Base-by-base conservation (phyloP, 495 filamentous ascomycete species). In the Aspergillus asperescens region DNA sequence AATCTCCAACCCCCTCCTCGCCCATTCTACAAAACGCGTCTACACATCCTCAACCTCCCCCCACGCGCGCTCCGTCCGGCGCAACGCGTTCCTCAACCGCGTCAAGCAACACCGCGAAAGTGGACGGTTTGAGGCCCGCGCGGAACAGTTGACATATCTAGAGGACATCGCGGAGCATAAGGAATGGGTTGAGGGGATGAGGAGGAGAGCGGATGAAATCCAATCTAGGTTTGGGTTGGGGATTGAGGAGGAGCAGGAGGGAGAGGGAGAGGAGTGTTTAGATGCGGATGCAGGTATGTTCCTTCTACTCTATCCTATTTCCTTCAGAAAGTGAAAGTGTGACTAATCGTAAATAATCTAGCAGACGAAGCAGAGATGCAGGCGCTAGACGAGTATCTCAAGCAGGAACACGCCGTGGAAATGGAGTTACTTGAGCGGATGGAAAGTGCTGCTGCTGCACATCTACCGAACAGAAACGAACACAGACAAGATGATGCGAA, bases 41-140 rank as follows among this genome's bases (percentile, higher is more conserved):
- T 46, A 31, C 37, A 54, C 52, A 1, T 46, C 56, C 3, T 42
- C 58, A 10, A 22, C 9, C 16, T 55, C 59, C 10, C 56, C 62
- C 3, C 57, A 65, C 3, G 62, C 69, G 44, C 64, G 68, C 52
- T 58, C 57, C 4, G 66, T 67, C 31, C 64, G 68, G 20, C 73
- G 62, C 53, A 68, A 60, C 28, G 84, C 87, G 46, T 98, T 94
- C 58, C 68, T 96, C 24, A 81, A 85, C 58, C 87, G 84, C 45
- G 84, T 96, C n/a, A 74, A 82, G 59, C 80, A 83, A 55, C 77
- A 80, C 31, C 74, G 84, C 3, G 87, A 95, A 60, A 77, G 65
- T 81, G 84, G 79, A 65, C 84, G 67, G 51, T 80, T 66, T 74
- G 89, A 70, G 80, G 81, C 32, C 73, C 70, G 88, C 1, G 86